Base-by-base conservation (phyloP, 768 basidiomycete species). In the Leccinum uliginosum region DNA sequence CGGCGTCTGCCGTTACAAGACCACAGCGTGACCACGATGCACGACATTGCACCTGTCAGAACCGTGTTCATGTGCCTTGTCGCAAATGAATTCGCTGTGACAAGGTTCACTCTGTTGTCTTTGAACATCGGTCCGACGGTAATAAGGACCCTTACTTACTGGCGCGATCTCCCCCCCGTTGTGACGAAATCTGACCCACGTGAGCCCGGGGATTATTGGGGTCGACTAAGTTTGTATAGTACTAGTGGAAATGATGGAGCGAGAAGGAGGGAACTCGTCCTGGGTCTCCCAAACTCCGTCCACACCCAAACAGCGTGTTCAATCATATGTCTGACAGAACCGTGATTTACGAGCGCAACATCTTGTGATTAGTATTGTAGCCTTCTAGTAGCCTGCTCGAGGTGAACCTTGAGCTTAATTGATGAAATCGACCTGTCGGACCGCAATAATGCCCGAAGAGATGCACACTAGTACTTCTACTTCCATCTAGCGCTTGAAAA, bases 301-400 rank as follows among this genome's bases (percentile, higher is more conserved):
- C 46, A 55, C 55, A 62, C 62, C 53, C 53, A 59, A 62, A 59
- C 46, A 50, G 61, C 55, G 46, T 63, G 54, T 58, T 50, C 17
- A 32, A 59, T 43, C 38, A 12, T n/a, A 32, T 38, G 29, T 56
- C 15, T 49, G 21, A 40, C 30, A 60, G 24, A 40, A 24, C 35
- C 32, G 27, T 30, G 24, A 35, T 19, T 44, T 26, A 58, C 53
- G 23, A 54, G 50, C 32, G 34, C 50, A 32, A 12, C 8, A 30
- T 44, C 26, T 11, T 35, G 35, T 50, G 27, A 57, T 30, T 32
- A 32, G 21, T 10, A 23, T 48, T 59, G 12, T 47, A 40, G 38
- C 58, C 32, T 30, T 19, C 40, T 43, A 43, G 40, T 43, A 35
- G 52, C 10, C 26, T 7, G n/a, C 24, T 15, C 12, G 56, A 30